phyloP scores from a whole-genome alignment of 805 yeast genomes.

The Barnettozyma siamensis region DNA sequence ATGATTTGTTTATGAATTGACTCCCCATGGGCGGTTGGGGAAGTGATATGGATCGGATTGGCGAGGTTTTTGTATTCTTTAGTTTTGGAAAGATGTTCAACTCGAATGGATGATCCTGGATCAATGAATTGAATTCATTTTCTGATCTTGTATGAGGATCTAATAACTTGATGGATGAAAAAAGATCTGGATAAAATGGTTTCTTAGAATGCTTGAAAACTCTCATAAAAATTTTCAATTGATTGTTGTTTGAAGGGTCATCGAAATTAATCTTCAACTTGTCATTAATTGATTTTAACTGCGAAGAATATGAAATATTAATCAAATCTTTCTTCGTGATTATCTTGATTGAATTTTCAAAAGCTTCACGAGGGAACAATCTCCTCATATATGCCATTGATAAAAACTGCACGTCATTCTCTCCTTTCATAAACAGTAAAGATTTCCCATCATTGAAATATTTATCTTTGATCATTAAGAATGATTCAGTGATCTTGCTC shows the following conservation, averaged over 20 bases:
- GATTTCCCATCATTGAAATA: slow-evolving; percentile 5
- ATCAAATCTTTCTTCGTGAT: background rate
- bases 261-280: too few relatives aligned
- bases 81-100: too few relatives aligned
- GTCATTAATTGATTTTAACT: too few relatives aligned
- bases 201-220: background rate
- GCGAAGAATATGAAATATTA: too few relatives aligned
- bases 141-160: too few relatives aligned
- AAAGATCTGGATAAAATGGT: background rate
- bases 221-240: background rate
- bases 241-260: background rate
- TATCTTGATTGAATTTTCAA: background rate
- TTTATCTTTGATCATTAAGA: slow-evolving; percentile 6
- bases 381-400: background rate
- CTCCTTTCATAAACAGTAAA: slow-evolving; percentile 1
- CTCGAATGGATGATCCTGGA: too few relatives aligned
- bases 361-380: background rate
- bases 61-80: too few relatives aligned
- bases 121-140: too few relatives aligned
- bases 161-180: too few relatives aligned
- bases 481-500: slow-evolving; percentile 1
- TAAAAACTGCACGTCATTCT: background rate
- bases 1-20: too few relatives aligned
- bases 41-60: too few relatives aligned
- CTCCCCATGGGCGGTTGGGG: too few relatives aligned